Evolutionary conservation across 306 rosid genomes (phyloP).

Genomic region (Pyrus bretschneideri): DNA sequence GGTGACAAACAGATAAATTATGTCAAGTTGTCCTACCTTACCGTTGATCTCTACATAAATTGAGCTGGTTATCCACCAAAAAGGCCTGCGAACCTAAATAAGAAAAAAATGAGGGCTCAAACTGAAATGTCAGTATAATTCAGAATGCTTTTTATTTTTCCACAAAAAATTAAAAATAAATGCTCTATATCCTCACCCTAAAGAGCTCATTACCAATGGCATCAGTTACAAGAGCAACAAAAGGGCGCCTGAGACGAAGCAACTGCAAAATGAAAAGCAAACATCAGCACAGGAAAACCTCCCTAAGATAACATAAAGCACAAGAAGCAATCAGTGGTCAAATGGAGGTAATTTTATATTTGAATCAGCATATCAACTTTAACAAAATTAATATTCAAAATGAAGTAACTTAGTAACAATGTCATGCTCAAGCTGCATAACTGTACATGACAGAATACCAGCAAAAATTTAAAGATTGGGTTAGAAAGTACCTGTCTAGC

Average conservation of each 20-base stretch:
- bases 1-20: neutral
- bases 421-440: neutral
- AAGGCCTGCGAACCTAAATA: conserved; percentile 84
- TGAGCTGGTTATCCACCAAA: conserved; percentile 99
- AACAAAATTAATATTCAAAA: neutral
- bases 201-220: conserved; percentile 74
- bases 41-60: conserved; percentile 89
- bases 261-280: conserved; percentile 46
- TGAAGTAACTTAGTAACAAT: neutral
- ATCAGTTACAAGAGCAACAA: conserved; percentile 82
- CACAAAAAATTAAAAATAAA: neutral
- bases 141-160: neutral
- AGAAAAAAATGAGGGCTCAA: conserved; percentile 18
- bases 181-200: conserved; percentile 48
- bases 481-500: conserved; percentile 67
- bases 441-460: neutral
- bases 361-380: neutral
- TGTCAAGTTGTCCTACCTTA: conserved; percentile 50
- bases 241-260: conserved; percentile 82
- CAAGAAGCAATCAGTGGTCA: neutral
- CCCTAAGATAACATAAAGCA: neutral
- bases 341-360: neutral
- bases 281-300: conserved; percentile 9
- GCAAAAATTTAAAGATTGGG: conserved; percentile 1
- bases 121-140: conserved; percentile 12